Evolutionary conservation across 2,329 filamentous ascomycete genomes (phyloP), one percentile per base, ranked within the genome.

Genomic region (Trichoderma arundinaceum): DNA sequence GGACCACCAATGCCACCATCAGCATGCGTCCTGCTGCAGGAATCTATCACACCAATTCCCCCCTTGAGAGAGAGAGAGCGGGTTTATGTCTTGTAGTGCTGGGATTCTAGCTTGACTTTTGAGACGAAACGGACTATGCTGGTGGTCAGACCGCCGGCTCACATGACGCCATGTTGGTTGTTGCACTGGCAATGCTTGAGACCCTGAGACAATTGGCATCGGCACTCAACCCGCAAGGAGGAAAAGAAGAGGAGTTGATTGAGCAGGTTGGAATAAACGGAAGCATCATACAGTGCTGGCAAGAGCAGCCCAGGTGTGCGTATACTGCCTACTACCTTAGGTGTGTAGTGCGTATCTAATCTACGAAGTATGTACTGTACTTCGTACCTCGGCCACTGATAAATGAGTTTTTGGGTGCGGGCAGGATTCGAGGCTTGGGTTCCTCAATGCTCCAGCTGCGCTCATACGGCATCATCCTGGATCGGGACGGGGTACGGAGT

Each of bases 131-230:
- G 35, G 52, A 41, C 15, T n/a, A 15, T 43, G 52, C 33, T 39
- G 44, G 57, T 60, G 57, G 57, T 60, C 57, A 60, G 57, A 49
- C 57, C 7, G 43, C 10, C 32, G 57, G 19, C 44, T 48, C 43
- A 49, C 43, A 60, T 60, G 57, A 60, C 43, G 57, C 57, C 44
- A 49, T 49, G n/a, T 0, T 15, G 2, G 32, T 15, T 53, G 33
- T 39, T 53, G 51, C 51, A 28, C 22, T 28, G 22, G 22, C 22
- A 28, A 28, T 28, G 38, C 22, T 43, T 49, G 46, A 49, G 46
- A n/a, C 46, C 1, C 12, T 28, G n/a, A n/a, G n/a, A n/a, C n/a
- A n/a, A n/a, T 28, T 28, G 22, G 4, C 22, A 28, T 28, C 4
- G 22, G 2, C 22, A 28, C 22, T 28, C 22, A 28, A 28, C 22